Evolutionary conservation across 1,284 basidiomycete genomes (phyloP).

Genomic region (Tremellales sp.): DNA sequence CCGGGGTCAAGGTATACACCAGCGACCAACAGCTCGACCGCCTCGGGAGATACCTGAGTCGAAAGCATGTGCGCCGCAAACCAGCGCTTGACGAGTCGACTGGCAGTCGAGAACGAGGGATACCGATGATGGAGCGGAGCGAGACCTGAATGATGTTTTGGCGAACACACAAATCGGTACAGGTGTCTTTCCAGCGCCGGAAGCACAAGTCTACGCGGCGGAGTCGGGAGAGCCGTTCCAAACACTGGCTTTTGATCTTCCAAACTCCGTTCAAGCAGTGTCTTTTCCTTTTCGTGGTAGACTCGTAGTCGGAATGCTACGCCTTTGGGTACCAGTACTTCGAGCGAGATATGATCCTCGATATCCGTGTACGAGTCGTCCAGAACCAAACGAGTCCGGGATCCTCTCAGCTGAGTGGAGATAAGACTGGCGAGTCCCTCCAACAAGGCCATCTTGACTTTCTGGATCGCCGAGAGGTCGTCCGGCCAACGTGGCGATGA

Average conservation of each 20-base stretch:
- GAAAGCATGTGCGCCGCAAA: constrained; percentile 83
- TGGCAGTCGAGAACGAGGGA: constrained; percentile 74
- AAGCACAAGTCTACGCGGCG: constrained; percentile 50
- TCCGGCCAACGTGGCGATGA: constrained; percentile 92
- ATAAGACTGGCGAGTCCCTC: constrained; percentile 68
- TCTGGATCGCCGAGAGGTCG: constrained; percentile 86
- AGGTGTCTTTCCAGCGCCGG: constrained; percentile 65
- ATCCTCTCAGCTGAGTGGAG: constrained; percentile 54
- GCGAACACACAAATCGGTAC: constrained; percentile 68
- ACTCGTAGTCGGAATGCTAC: constrained; percentile 83
- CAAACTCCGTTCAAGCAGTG: constrained; percentile 67
- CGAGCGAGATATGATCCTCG: constrained; percentile 67
- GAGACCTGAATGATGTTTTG: constrained; percentile 80
- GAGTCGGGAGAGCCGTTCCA: constrained; percentile 39
- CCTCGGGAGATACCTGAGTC: constrained; percentile 55
- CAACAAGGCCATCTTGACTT: constrained; percentile 90
- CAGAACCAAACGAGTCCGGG: constrained; percentile 52
- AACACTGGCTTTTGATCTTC: constrained; percentile 43
- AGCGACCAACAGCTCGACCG: constrained; percentile 79
- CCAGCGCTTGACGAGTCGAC: constrained; percentile 89
- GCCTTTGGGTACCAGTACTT: constrained; percentile 74
- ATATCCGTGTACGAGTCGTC: constrained; percentile 58
- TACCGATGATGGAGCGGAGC: constrained; percentile 74
- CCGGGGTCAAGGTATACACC: constrained; percentile 52
- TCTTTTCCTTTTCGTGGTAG: constrained; percentile 81